Base-by-base conservation (phyloP, 116 monocot species). In the Dioscorea cayenensis region DNA sequence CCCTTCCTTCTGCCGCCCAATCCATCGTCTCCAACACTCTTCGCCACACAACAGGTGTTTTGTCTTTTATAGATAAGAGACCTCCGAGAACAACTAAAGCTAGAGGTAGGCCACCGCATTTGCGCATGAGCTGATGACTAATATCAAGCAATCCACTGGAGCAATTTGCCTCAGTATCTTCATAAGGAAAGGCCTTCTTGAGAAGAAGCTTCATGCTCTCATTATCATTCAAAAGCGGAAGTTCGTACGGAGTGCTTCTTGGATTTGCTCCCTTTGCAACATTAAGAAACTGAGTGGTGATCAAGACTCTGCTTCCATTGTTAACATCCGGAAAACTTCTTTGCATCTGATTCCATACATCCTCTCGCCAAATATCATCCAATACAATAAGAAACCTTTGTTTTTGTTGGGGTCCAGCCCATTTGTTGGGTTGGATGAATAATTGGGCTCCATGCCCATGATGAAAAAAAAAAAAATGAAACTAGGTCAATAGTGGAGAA, bases 251-350 rank as follows among this genome's bases (percentile, higher is more conserved):
- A 17, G 0, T 3, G 66, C 5, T 52, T 1, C 4, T n/a, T 14
- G 55, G 72, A 49, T 72, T 66, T 21, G 59, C 66, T 27, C 51
- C 18, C 13, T 59, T 65, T 37, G 78, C 72, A 27, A 78, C 37
- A 1, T 51, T 37, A 12, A 22, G 11, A 3, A 5, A 4, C 6
- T 66, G 65, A 37, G 72, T 59, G 13, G 72, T 78, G 37, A 78
- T 14, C 51, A 72, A 19, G 13, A 78, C 38, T 48, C 78, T 36
- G 64, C 78, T 72, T 14, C 72, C 78, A 19, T 77, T 77, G 3
- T 51, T n/a, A 14, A 8, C 18, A 37, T 72, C 28, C 25, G 66
- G 72, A 36, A 72, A 22, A 23, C 29, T 58, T 23, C 4, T 2
- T 17, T 19, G 11, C 7, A 72, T n/a, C 23, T 72, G 65, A 0